Evolutionary conservation across 257 asterid species (phyloP).

Genomic region (Paulownia fortunei): DNA sequence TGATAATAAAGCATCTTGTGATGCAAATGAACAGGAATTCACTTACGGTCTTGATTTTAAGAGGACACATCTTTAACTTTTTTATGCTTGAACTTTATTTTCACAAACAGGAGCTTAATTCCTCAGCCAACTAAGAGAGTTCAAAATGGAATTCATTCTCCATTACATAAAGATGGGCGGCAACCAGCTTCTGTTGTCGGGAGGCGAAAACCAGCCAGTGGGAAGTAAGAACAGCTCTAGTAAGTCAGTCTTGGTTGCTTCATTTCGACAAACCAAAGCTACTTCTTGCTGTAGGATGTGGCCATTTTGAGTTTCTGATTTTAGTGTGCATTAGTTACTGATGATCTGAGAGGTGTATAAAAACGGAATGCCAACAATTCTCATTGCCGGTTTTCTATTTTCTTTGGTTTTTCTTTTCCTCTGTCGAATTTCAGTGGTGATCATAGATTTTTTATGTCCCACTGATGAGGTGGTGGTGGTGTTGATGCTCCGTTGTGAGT

Average conservation of each 20-base stretch:
- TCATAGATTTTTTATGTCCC: constrained; percentile 31
- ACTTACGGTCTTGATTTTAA: not conserved
- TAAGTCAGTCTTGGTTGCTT: constrained; percentile 17
- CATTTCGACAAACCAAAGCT: not conserved
- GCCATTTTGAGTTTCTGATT: constrained; percentile 15
- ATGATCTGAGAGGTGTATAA: not conserved
- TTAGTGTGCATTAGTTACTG: constrained; percentile 30
- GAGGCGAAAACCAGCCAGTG: constrained; percentile 49
- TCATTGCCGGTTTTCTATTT: not conserved
- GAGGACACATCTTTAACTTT: not conserved
- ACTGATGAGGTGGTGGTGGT: constrained; percentile 28
- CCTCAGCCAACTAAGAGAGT: constrained; percentile 65
- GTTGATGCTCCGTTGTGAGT: not conserved
- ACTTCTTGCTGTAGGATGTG: constrained; percentile 23
- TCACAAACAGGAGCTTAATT: constrained; percentile 61
- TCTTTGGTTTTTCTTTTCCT: not conserved
- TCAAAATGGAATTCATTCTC: constrained; percentile 45
- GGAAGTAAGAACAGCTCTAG: constrained; percentile 47
- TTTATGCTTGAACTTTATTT: not conserved
- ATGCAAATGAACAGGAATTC: not conserved
- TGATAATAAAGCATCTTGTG: not conserved
- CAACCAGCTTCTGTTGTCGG: constrained; percentile 47
- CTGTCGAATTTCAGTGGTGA: constrained; percentile 31
- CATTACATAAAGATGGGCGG: constrained; percentile 44
- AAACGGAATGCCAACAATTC: not conserved